Percentiles rank a stretch among this genome's conserved stretches.
phyloP scores from a whole-genome alignment of 306 rosid genomes.

The Medicago ruthenica region DNA sequence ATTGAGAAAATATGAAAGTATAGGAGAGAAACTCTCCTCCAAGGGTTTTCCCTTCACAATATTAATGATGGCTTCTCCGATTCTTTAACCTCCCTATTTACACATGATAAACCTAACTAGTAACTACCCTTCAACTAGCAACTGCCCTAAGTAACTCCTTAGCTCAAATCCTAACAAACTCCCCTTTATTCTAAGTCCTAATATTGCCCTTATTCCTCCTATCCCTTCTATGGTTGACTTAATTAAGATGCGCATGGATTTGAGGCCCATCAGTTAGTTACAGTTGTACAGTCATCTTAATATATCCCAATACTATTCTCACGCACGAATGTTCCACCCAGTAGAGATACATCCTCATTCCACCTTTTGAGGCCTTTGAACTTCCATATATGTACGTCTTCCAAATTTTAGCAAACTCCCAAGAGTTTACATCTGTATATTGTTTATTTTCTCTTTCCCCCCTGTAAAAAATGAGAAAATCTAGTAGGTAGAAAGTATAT shows the following conservation, averaged over 20 bases:
- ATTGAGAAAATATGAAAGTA: neutral
- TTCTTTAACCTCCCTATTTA: neutral
- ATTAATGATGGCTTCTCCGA: neutral
- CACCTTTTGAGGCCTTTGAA: constrained; percentile 15
- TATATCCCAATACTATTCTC: neutral
- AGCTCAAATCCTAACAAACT: neutral
- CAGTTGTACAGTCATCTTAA: neutral
- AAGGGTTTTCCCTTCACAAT: neutral
- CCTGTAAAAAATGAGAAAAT: neutral
- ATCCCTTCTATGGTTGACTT: neutral
- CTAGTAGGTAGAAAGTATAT: constrained; percentile 8
- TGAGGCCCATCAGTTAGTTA: neutral
- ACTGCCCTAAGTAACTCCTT: neutral
- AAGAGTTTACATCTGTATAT: neutral
- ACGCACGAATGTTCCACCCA: neutral
- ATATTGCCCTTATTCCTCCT: neutral
- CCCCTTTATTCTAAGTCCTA: neutral
- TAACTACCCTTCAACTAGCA: neutral
- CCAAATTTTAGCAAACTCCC: constrained; percentile 1
- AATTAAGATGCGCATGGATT: neutral
- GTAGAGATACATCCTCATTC: neutral
- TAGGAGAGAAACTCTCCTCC: neutral
- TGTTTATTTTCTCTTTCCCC: neutral
- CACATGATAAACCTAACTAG: neutral
- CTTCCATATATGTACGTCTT: neutral